Base-by-base conservation (phyloP, 176 grass and related monocot species). In the Metroxylon sagu region DNA sequence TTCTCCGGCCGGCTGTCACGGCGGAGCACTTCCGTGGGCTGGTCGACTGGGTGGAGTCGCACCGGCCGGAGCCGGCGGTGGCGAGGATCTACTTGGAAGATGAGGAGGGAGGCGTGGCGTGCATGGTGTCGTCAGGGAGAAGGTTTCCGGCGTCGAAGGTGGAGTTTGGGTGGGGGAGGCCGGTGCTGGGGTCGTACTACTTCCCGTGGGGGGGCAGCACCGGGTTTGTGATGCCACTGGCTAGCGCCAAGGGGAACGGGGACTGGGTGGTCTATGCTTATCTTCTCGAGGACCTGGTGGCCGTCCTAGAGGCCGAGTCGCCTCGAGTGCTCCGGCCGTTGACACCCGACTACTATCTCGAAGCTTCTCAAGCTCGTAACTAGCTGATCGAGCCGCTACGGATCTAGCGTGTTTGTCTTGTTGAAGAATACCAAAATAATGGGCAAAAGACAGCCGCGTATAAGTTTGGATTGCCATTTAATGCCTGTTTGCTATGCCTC, bases 181-280 rank as follows among this genome's bases (percentile, higher is more conserved):
- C 77, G 3, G 74, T 27, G 54, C 81, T 85, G 49, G 82, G 74
- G 51, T 89, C 82, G 27, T 89, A 85, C 82, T 75, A 82, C 55
- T 89, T 89, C 72, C 73, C 82, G 10, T 78, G 74, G 86, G 77
- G 74, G 21, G 53, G 53, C 12, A 65, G 26, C 23, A 8, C 74
- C 5, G 77, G 78, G 8, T 89, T 85, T 57, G 71, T 89, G 53
- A 89, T 89, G 86, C 86, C 86, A 59, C 82, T 85, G 74, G 74
- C 86, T 14, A 77, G 82, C 77, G 58, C 62, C 1, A 63, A 54
- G 4, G 76, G 72, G 2, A 70, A 65, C 26, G 82, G 81, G 0
- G 78, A 80, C 14, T 95, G 85, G 85, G 78, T 95, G 17, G 81
- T 95, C 27, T 89, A 89, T 62, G 81, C 77, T 19, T 81, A 89